Base-by-base conservation (phyloP, 768 basidiomycete genomes). In the Zangia roseola region DNA sequence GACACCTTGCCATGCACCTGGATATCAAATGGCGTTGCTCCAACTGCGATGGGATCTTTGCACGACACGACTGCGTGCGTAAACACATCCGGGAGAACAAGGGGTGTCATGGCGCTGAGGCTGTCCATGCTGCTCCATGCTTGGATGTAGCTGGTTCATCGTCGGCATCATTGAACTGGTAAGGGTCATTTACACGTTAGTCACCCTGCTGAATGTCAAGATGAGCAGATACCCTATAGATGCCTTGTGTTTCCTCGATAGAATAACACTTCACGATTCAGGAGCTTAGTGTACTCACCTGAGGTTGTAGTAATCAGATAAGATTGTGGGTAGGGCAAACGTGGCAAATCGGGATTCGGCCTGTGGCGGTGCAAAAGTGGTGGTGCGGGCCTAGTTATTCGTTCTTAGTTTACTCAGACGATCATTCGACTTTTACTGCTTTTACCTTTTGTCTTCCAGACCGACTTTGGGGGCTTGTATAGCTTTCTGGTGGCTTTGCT, bases 21-120 rank as follows among this genome's bases (percentile, higher is more conserved):
- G 45, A 50, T 3, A 50, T 47, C 24, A 56, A 40, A 19, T 56
- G 49, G 55, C 30, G 54, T 30, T 56, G 54, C 16, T 56, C 54
- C 24, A 31, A 23, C 14, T 55, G 48, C 7, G 33, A 51, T 31
- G 26, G 9, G 23, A 19, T 40, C 19, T 50, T 56, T 35, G 40
- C 53, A 12, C 43, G 45, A 17, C 23, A 23, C n/a, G 55, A 51
- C 30, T 56, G 40, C 14, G 45, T 34, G 23, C 54, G 48, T 0
- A 46, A 20, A 43, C 54, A 56, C 28, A 51, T 46, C 37, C 55
- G 23, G 37, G 28, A 40, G 28, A 46, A 19, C 33, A 2, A 44
- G 34, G 41, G 19, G n/a, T 47, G 41, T 38, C 54, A 23, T 26
- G 53, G 47, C 14, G 53, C 47, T 16, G 20, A 31, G 31, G 31